Conservation (phyloP, 495 filamentous ascomycete species). For the Talaromyces proteolyticus region DNA sequence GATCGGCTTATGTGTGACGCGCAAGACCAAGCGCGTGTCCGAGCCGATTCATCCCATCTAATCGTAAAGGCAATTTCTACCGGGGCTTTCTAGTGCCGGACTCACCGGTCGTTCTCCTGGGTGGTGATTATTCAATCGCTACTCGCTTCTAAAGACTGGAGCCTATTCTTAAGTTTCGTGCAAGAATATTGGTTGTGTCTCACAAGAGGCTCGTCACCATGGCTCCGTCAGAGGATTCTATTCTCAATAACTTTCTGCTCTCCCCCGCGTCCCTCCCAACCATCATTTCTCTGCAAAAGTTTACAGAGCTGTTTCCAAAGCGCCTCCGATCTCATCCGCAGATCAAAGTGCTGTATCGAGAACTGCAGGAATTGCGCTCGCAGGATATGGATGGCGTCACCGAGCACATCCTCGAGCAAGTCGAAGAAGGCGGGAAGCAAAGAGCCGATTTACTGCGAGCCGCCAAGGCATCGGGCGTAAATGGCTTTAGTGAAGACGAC, state of each 20-base stretch:
- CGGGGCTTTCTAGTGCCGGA: neutral
- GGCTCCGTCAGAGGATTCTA: slow-evolving; percentile 64
- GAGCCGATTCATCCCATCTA: neutral
- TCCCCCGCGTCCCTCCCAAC: slow-evolving; percentile 66
- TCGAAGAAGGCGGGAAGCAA: slow-evolving; percentile 55
- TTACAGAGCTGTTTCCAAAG: slow-evolving; percentile 70
- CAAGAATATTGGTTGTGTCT: neutral
- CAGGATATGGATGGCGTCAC: slow-evolving; percentile 62
- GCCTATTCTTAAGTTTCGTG: neutral
- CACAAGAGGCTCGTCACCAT: slow-evolving; percentile 27
- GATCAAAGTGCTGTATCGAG: slow-evolving; percentile 69
- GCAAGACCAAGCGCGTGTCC: neutral
- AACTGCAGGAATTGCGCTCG: slow-evolving; percentile 67
- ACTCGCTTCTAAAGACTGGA: neutral
- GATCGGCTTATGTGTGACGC: neutral
- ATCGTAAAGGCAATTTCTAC: neutral
- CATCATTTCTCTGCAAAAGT: slow-evolving; percentile 66
- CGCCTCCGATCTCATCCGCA: slow-evolving; percentile 63
- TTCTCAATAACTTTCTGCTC: slow-evolving; percentile 74
- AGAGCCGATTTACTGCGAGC: slow-evolving; percentile 54
- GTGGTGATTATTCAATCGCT: neutral
- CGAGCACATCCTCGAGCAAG: slow-evolving; percentile 61
- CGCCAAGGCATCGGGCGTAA: slow-evolving; percentile 44
- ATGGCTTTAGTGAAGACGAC: slow-evolving; percentile 48
- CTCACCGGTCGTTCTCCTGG: neutral